Conservation (phyloP, 192 early-diverging fungal genomes). For the Physocladia obscura region DNA sequence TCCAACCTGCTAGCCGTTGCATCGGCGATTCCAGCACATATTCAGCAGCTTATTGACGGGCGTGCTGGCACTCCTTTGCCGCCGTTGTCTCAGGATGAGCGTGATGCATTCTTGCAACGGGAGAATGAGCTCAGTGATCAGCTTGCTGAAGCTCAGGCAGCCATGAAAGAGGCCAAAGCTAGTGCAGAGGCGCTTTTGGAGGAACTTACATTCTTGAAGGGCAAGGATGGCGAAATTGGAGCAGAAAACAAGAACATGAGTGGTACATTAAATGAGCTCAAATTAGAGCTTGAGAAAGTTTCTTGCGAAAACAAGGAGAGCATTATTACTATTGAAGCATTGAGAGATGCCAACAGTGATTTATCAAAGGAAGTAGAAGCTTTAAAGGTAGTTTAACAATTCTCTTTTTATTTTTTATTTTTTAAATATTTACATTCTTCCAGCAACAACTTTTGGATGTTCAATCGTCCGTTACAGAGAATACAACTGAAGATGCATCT, state of each 20-base stretch:
- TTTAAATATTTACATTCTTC: constrained; percentile 20
- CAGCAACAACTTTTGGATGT: constrained; percentile 49
- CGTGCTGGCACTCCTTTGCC: constrained; percentile 76
- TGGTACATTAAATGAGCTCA: constrained; percentile 71
- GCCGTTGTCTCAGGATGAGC: constrained; percentile 79
- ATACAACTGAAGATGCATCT: constrained; percentile 22
- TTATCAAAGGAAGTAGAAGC: constrained; percentile 71
- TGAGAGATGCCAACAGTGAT: constrained; percentile 84
- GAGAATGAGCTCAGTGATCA: constrained; percentile 96
- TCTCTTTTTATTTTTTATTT: not conserved
- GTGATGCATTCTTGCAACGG: constrained; percentile 89
- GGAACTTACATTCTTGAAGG: constrained; percentile 72
- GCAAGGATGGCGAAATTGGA: constrained; percentile 45
- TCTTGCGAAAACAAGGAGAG: constrained; percentile 87
- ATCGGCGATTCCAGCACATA: constrained; percentile 16
- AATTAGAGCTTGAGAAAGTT: constrained; percentile 83
- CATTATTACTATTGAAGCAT: constrained; percentile 81
- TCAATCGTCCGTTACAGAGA: constrained; percentile 21
- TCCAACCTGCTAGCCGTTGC: constrained; percentile 37
- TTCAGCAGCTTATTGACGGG: constrained; percentile 41
- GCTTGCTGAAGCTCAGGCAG: constrained; percentile 87
- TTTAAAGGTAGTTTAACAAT: constrained; percentile 57
- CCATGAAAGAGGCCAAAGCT: constrained; percentile 65
- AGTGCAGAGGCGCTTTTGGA: constrained; percentile 64
- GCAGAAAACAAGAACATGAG: constrained; percentile 74